phyloP scores from a whole-genome alignment of 179 eudicot genomes.

The Carnegiea gigantea region DNA sequence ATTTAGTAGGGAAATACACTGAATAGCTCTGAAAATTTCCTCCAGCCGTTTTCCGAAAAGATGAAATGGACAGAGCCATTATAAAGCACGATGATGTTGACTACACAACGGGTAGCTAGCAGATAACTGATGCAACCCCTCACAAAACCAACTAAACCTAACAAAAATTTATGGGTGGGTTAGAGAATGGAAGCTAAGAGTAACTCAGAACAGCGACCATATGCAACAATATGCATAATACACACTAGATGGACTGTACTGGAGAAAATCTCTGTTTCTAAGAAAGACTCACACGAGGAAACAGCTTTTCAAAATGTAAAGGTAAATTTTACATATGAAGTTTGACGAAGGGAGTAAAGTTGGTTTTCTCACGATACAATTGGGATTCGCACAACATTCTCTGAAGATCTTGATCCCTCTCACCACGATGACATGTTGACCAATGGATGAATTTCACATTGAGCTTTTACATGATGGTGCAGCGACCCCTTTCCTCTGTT shows the following conservation, averaged over 20 bases:
- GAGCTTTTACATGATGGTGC: constrained; percentile 69
- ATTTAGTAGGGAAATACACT: background rate
- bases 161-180: background rate
- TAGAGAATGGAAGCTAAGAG: constrained; percentile 1
- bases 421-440: background rate
- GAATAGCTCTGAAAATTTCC: background rate
- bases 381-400: constrained; percentile 25
- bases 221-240: constrained; percentile 23
- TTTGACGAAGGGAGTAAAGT: constrained; percentile 13
- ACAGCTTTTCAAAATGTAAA: constrained; percentile 18
- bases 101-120: background rate
- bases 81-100: background rate
- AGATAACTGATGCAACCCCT: background rate
- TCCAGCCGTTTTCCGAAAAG: background rate
- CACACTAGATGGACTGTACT: constrained; percentile 23
- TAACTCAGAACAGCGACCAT: constrained; percentile 17
- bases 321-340: constrained; percentile 25
- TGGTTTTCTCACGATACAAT: constrained; percentile 18
- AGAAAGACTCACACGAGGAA: constrained; percentile 17
- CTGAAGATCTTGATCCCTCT: background rate
- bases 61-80: background rate
- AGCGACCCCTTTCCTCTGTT: constrained; percentile 64
- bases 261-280: constrained; percentile 13
- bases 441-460: constrained; percentile 2
- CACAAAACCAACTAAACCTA: constrained; percentile 2